Conservation (phyloP, 2,329 filamentous ascomycete genomes). For the Proliferodiscus dingleyae region DNA sequence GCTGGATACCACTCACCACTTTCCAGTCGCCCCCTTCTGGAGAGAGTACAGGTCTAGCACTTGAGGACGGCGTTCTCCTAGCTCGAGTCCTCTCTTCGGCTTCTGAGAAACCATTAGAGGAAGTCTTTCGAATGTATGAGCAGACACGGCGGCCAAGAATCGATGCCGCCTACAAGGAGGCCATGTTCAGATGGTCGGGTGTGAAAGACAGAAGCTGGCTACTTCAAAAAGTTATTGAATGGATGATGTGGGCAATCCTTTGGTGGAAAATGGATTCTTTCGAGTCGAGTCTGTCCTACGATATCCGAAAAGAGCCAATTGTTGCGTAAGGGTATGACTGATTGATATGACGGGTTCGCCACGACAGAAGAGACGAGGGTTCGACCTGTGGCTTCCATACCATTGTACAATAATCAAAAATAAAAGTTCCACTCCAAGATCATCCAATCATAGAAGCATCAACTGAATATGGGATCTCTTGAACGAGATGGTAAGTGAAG, state of each 20-base stretch:
- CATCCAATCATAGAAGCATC: too few relatives aligned
- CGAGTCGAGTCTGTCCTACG: conserved; percentile 7
- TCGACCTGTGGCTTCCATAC: too few relatives aligned
- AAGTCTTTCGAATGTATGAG: conserved; percentile 44
- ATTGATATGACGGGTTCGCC: too few relatives aligned
- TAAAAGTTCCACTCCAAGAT: too few relatives aligned
- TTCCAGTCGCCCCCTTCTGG: conserved; percentile 45
- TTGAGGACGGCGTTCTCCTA: conserved; percentile 47
- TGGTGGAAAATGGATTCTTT: conserved; percentile 16
- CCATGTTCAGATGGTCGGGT: conserved; percentile 22
- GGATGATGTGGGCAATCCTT: conserved; percentile 24
- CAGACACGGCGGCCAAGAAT: conserved; percentile 39
- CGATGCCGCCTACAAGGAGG: conserved; percentile 41
- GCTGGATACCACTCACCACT: not conserved
- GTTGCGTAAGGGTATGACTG: not conserved
- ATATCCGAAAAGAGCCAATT: conserved; percentile 24
- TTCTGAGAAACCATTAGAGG: conserved; percentile 32
- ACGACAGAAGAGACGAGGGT: too few relatives aligned
- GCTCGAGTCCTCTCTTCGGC: conserved; percentile 28
- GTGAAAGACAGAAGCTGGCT: conserved; percentile 44
- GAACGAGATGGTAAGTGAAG: too few relatives aligned
- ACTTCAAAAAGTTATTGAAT: conserved; percentile 21
- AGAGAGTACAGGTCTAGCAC: conserved; percentile 46
- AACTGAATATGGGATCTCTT: too few relatives aligned
- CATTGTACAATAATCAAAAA: too few relatives aligned